Evolutionary conservation across 2,329 filamentous ascomycete species (phyloP).

Genomic region (Nothomitra cinnamomea): DNA sequence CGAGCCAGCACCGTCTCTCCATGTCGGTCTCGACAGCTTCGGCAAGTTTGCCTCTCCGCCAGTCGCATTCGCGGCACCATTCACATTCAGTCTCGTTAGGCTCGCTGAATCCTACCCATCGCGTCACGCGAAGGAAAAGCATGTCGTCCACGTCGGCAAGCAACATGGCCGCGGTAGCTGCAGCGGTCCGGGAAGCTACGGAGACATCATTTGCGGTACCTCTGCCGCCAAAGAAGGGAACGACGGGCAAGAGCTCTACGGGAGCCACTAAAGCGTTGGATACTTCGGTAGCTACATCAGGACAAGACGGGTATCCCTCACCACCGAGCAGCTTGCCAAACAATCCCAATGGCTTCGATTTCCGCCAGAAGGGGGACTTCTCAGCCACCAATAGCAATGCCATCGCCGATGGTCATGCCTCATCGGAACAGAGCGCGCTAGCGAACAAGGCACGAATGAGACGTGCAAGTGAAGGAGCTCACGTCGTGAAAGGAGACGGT

Average conservation of each 20-base stretch:
- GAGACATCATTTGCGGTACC: constrained; percentile 26
- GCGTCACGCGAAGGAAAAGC: constrained; percentile 85
- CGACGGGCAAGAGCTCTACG: constrained; percentile 33
- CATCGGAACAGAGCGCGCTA: neutral
- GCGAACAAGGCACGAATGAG: constrained; percentile 27
- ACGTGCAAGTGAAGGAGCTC: constrained; percentile 71
- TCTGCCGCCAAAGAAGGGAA: neutral
- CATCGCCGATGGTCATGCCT: neutral
- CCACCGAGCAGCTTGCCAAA: constrained; percentile 53
- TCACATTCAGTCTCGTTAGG: constrained; percentile 66
- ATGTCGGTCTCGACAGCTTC: constrained; percentile 36
- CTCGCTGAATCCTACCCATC: constrained; percentile 63
- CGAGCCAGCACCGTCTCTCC: constrained; percentile 29
- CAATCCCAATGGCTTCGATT: constrained; percentile 23
- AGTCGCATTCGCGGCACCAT: constrained; percentile 55
- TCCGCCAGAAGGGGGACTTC: constrained; percentile 19
- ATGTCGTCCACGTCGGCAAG: constrained; percentile 58
- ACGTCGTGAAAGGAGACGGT: constrained; percentile 60
- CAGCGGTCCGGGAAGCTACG: constrained; percentile 48
- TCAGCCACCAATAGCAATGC: constrained; percentile 3
- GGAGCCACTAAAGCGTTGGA: constrained; percentile 36
- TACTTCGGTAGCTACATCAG: constrained; percentile 22
- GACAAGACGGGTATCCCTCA: constrained; percentile 41
- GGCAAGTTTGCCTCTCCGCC: constrained; percentile 42
- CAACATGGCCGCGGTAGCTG: constrained; percentile 60